A percentile compares a stretch with the other conserved stretches of the same genome.
phyloP scores from a whole-genome alignment of 768 basidiomycete genomes.

The Suillus bovinus region DNA sequence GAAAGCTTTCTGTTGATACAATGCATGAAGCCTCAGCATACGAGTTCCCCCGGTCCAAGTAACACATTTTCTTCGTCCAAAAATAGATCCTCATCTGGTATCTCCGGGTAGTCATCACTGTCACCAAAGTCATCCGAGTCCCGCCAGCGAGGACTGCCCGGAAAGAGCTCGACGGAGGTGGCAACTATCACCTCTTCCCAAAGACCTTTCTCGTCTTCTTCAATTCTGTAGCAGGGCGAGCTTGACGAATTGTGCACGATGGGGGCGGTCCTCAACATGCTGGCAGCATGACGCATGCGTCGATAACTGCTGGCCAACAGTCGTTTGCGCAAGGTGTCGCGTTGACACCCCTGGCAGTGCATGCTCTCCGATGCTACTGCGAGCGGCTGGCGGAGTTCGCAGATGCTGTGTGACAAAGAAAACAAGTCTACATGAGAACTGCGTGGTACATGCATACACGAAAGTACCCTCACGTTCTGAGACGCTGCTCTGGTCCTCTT shows the following conservation, averaged over 20 bases:
- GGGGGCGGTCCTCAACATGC: background rate
- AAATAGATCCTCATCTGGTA: slow-evolving; percentile 19
- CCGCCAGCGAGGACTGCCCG: slow-evolving; percentile 11
- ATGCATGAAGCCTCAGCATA: background rate
- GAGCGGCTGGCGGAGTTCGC: slow-evolving; percentile 25
- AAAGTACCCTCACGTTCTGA: slow-evolving; percentile 28
- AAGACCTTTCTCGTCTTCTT: slow-evolving; percentile 29
- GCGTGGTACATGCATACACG: background rate
- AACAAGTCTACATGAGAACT: slow-evolving; percentile 3
- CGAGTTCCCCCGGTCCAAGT: background rate
- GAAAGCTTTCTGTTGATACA: background rate
- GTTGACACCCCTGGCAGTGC: slow-evolving; percentile 31
- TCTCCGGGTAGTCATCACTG: slow-evolving; percentile 18
- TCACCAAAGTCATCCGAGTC: slow-evolving; percentile 16
- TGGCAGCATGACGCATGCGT: slow-evolving; percentile 13
- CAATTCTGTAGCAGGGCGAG: slow-evolving; percentile 11
- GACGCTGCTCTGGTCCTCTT: slow-evolving; percentile 15
- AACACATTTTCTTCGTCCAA: slow-evolving; percentile 9
- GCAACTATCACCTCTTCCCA: slow-evolving; percentile 31
- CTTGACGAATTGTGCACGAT: background rate
- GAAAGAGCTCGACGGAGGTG: slow-evolving; percentile 20
- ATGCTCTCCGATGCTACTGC: slow-evolving; percentile 21
- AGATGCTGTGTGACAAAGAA: slow-evolving; percentile 18
- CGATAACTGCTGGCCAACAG: slow-evolving; percentile 23
- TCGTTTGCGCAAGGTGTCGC: slow-evolving; percentile 29